A percentile compares a stretch with the other conserved stretches of the same genome.
Conservation (phyloP, 176 grass and related monocot genomes). For the Saccharum spontaneum region DNA sequence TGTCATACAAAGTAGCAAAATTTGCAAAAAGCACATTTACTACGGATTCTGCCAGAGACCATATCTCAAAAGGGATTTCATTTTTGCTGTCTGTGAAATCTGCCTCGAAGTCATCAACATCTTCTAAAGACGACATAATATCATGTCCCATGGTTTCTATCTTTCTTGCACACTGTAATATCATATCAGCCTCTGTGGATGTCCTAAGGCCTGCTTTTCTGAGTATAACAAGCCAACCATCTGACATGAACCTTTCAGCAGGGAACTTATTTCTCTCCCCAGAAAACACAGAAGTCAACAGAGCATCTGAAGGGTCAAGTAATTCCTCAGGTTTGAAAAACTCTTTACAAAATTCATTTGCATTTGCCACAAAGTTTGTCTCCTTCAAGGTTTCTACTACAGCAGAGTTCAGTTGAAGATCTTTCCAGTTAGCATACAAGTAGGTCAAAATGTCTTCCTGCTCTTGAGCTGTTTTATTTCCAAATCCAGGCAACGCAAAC, state of each 20-base stretch:
- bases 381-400: conserved; percentile 69
- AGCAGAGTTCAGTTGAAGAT: conserved; percentile 70
- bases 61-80: conserved; percentile 87
- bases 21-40: conserved; percentile 79
- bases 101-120: conserved; percentile 72
- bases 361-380: conserved; percentile 76
- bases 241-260: conserved; percentile 71
- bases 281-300: conserved; percentile 81
- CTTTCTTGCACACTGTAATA: conserved; percentile 82
- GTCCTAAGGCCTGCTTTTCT: conserved; percentile 80
- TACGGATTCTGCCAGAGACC: conserved; percentile 82
- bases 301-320: conserved; percentile 78
- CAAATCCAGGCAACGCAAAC: conserved; percentile 90
- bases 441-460: conserved; percentile 88
- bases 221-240: conserved; percentile 87
- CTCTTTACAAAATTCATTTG: conserved; percentile 66
- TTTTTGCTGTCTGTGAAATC: conserved; percentile 59
- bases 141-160: conserved; percentile 75
- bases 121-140: conserved; percentile 48
- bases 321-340: conserved; percentile 84
- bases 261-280: conserved; percentile 79
- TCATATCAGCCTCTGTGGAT: conserved; percentile 78
- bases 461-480: conserved; percentile 70
- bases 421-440: conserved; percentile 82
- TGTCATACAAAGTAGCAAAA: conserved; percentile 86